Percentiles rank a stretch among this genome's conserved stretches.
Evolutionary conservation across 1,139 yeast genomes (phyloP).

Genomic region (Geotrichum citri-aurantii): DNA sequence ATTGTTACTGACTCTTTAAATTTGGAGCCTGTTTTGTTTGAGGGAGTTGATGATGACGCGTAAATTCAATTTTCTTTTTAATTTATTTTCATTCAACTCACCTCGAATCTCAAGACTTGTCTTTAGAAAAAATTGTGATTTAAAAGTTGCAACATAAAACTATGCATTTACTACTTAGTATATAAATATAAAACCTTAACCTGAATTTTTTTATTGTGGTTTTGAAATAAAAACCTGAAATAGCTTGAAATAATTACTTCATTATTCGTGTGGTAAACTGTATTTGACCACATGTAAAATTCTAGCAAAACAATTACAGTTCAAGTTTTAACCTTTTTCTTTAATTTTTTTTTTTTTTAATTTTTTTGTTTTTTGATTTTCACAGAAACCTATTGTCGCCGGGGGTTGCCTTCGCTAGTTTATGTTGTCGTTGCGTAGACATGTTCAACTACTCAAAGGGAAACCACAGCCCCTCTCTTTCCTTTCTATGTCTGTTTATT

Average conservation of each 20-base stretch:
- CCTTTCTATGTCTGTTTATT: no score
- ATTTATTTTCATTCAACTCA: no score
- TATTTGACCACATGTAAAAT: no score
- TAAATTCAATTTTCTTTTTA: background rate
- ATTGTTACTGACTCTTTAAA: constrained; percentile 24
- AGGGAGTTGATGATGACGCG: constrained; percentile 11
- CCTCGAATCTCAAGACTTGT: background rate
- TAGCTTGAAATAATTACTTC: background rate
- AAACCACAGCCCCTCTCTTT: no score
- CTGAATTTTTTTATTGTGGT: background rate
- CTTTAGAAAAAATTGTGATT: background rate
- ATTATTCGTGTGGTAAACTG: background rate
- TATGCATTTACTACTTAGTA: background rate
- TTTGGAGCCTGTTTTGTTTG: constrained; percentile 12
- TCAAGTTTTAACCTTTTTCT: no score
- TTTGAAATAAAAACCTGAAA: background rate
- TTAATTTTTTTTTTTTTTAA: no score
- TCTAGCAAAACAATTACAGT: background rate
- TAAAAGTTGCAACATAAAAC: background rate
- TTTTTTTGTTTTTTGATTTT: no score
- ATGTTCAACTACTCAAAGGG: no score
- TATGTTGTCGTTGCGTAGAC: no score
- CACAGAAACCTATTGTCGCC: no score
- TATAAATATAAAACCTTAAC: background rate
- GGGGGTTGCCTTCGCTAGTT: no score